A percentile compares a stretch with the other conserved stretches of the same genome.
Conservation (phyloP, 371 early-diverging fungal species). For the Fennellomyces sp. region DNA sequence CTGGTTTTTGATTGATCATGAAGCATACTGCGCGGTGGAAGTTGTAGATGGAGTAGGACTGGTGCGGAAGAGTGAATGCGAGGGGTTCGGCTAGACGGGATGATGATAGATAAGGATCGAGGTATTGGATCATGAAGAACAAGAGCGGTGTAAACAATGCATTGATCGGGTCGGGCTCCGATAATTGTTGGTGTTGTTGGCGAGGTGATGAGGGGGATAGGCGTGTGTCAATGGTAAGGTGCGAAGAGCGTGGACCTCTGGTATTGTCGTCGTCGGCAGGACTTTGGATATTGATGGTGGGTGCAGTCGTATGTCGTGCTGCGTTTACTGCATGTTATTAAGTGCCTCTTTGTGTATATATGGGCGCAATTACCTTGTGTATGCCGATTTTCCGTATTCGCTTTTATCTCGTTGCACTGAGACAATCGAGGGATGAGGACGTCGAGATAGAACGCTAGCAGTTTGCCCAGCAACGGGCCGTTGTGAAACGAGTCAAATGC, state of each 20-base stretch:
- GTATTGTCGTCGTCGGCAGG: slow-evolving; percentile 23
- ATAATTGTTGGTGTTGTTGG: slow-evolving; percentile 14
- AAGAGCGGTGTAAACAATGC: slow-evolving; percentile 48
- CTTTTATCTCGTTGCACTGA: neutral
- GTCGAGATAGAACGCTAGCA: slow-evolving; percentile 41
- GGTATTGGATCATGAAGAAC: slow-evolving; percentile 47
- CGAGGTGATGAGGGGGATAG: neutral
- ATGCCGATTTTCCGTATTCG: neutral
- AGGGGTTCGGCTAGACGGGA: slow-evolving; percentile 15
- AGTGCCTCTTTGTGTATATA: neutral
- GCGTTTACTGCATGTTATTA: neutral
- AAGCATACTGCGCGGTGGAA: slow-evolving; percentile 55
- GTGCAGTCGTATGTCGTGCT: slow-evolving; percentile 16
- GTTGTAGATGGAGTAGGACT: slow-evolving; percentile 39
- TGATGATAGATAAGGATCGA: slow-evolving; percentile 42
- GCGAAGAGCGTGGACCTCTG: slow-evolving; percentile 19
- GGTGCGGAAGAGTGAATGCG: slow-evolving; percentile 20
- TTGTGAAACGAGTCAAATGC: slow-evolving; percentile 47
- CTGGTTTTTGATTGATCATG: slow-evolving; percentile 54
- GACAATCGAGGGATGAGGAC: slow-evolving; percentile 37
- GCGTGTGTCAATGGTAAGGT: slow-evolving; percentile 50
- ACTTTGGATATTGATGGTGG: slow-evolving; percentile 45
- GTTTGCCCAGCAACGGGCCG: slow-evolving; percentile 32
- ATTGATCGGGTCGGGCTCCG: slow-evolving; percentile 19
- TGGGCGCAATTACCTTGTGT: neutral